A percentile compares a stretch with the other conserved stretches of the same genome.
Evolutionary conservation across 108 stramenopile genomes (phyloP).

Genomic region (Nitzschia sp.): DNA sequence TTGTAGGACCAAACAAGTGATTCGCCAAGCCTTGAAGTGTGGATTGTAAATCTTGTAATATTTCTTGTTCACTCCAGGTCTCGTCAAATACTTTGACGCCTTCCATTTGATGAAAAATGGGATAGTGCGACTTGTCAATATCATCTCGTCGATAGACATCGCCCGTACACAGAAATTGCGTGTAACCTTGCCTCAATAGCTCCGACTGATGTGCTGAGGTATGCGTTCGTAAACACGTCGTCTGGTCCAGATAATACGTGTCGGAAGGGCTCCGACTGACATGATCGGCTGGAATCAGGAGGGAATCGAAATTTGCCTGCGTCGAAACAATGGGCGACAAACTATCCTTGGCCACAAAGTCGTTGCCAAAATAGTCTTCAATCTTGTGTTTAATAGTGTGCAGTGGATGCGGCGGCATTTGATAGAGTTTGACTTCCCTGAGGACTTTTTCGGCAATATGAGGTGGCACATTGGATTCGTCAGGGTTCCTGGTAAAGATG

Average conservation of each 20-base stretch:
- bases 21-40: constrained; percentile 81
- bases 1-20: constrained; percentile 76
- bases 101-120: constrained; percentile 99
- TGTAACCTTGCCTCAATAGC: constrained; percentile 60
- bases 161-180: constrained; percentile 87
- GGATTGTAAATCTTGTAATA: constrained; percentile 70
- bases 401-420: constrained; percentile 77
- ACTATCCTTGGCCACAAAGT: constrained; percentile 43
- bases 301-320: constrained; percentile 60
- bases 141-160: constrained; percentile 99
- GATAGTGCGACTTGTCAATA: constrained; percentile 97
- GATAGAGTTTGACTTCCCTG: constrained; percentile 16
- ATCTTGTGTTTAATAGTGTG: constrained; percentile 85
- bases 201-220: constrained; percentile 93
- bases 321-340: constrained; percentile 65
- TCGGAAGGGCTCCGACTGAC: constrained; percentile 82
- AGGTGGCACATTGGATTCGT: constrained; percentile 79
- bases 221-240: constrained; percentile 88
- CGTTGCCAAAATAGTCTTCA: constrained; percentile 61
- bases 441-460: constrained; percentile 70
- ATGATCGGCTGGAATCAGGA: constrained; percentile 86
- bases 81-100: constrained; percentile 85
- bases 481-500: too few relatives aligned
- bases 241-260: constrained; percentile 87
- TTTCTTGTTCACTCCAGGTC: constrained; percentile 32